These are phyloP conservation scores for Collybiopsis confluens DNA, from an alignment of 768 basidiomycete genomes.

Conservation along the genomic window DNA sequence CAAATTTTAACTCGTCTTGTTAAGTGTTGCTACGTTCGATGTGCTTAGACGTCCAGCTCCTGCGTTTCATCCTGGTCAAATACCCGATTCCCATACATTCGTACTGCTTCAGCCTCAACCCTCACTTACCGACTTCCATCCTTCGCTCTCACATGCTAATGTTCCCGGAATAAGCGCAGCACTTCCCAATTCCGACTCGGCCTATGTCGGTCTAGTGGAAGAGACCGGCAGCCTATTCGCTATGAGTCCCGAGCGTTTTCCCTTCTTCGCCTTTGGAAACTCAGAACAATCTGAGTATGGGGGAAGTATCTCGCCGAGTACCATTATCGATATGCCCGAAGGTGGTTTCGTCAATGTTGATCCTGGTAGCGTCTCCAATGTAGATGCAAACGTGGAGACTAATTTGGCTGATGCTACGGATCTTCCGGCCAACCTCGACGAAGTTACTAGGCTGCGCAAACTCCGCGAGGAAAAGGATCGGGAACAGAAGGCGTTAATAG, in stretches of 20 bases:
- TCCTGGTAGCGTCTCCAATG: slow-evolving; percentile 3
- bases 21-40: slow-evolving; percentile 81
- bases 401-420: slow-evolving; percentile 18
- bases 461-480: slow-evolving; percentile 30
- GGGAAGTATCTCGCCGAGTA: slow-evolving; percentile 25
- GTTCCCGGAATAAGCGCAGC: slow-evolving; percentile 2
- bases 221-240: slow-evolving; percentile 76
- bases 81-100: slow-evolving; percentile 44
- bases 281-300: slow-evolving; percentile 14
- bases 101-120: slow-evolving; percentile 86
- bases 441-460: slow-evolving; percentile 40
- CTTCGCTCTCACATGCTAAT: slow-evolving; percentile 34
- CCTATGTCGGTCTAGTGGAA: slow-evolving; percentile 78
- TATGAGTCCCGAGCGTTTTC: slow-evolving; percentile 78
- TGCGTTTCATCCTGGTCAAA: background rate
- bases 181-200: slow-evolving; percentile 52
- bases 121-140: slow-evolving; percentile 67
- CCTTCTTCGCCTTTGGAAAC: slow-evolving; percentile 70
- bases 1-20: background rate
- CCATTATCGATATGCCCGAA: background rate
- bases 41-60: slow-evolving; percentile 42
- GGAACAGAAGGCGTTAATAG: slow-evolving; percentile 15
- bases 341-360: slow-evolving; percentile 2
- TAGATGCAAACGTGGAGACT: background rate
- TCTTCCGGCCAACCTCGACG: slow-evolving; percentile 38